phyloP scores from a whole-genome alignment of 1,284 basidiomycete species.

The Fistulina hepatica region DNA sequence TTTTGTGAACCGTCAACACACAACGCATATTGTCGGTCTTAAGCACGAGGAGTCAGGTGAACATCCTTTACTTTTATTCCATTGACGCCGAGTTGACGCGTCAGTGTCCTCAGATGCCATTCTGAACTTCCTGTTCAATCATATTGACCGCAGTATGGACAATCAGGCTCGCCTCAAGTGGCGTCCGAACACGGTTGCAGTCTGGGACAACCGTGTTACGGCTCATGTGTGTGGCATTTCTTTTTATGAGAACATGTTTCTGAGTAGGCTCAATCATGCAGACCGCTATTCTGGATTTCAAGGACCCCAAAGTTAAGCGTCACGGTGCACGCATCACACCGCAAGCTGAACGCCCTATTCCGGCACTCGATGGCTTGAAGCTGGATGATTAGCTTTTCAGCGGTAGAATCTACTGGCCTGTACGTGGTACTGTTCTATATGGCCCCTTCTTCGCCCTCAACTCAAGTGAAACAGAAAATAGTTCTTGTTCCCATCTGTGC shows the following conservation, averaged over 20 bases:
- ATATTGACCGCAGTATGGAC: slow-evolving; percentile 61
- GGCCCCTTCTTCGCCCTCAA: too few relatives aligned
- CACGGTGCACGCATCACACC: slow-evolving; percentile 77
- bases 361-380: slow-evolving; percentile 45
- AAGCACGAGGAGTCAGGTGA: slow-evolving; percentile 76
- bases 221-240: slow-evolving; percentile 41
- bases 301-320: slow-evolving; percentile 50
- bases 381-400: too few relatives aligned
- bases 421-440: too few relatives aligned
- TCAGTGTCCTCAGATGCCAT: slow-evolving; percentile 44
- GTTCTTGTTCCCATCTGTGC: too few relatives aligned
- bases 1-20: slow-evolving; percentile 75
- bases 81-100: slow-evolving; percentile 1
- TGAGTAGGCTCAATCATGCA: slow-evolving; percentile 21
- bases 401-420: too few relatives aligned
- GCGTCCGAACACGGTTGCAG: slow-evolving; percentile 55
- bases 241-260: slow-evolving; percentile 2
- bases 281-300: slow-evolving; percentile 75
- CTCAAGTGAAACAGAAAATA: too few relatives aligned
- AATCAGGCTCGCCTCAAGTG: slow-evolving; percentile 38
- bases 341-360: slow-evolving; percentile 72
- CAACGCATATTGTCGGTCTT: slow-evolving; percentile 64
- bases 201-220: slow-evolving; percentile 71
- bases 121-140: slow-evolving; percentile 58
- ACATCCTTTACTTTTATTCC: slow-evolving; percentile 16